Base-by-base conservation (phyloP, 306 rosid species). In the Malus fusca region DNA sequence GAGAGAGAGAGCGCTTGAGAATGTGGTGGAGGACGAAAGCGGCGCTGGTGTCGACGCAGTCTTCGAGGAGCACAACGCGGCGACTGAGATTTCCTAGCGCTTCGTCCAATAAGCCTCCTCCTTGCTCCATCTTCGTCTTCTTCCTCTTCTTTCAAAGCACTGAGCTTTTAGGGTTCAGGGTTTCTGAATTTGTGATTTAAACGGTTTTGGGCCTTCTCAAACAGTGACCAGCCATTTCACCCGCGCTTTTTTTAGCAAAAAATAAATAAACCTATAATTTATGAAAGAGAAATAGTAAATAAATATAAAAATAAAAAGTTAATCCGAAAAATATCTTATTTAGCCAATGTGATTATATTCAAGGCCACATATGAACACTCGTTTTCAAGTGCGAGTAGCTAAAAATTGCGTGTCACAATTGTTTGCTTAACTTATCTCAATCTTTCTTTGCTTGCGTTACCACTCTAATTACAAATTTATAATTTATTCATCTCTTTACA, bases 1-100 rank as follows among this genome's bases (percentile, higher is more conserved):
- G 76, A 35, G 89, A 78, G 73, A 94, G 82, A 11, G 90, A 74
- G 84, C 87, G 89, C 74, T 92, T 92, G 68, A 95, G 82, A 51
- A 95, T 86, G 70, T 92, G 96, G 66, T 95, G 99, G 72, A 95
- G 96, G 78, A 95, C 88, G 61, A 95, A 90, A 72, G 98, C 77
- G 19, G 84, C 99, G 59, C 88, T 88, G 11, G 97, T 95, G 82
- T 95, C 89, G 3, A 92, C 93, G 68, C 87, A 84, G 66, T 95
- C 99, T 76, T 95, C 93, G 56, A 95, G 73, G 21, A 90, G 86
- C 42, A 90, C 69, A 15, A 88, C 82, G 23, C 89, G 85, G 75
- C 93, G 88, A 7, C 71, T 42, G 60, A 90, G 78, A 43, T 82
- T 69, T 80, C 95, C 96, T 31, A 95, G 15, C 5, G 96, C 90